Percentiles rank a stretch among this genome's conserved stretches.
These are phyloP conservation scores for Neocucurbitaria cava DNA, from an alignment of 2,329 filamentous ascomycete species.

Conservation along the genomic window DNA sequence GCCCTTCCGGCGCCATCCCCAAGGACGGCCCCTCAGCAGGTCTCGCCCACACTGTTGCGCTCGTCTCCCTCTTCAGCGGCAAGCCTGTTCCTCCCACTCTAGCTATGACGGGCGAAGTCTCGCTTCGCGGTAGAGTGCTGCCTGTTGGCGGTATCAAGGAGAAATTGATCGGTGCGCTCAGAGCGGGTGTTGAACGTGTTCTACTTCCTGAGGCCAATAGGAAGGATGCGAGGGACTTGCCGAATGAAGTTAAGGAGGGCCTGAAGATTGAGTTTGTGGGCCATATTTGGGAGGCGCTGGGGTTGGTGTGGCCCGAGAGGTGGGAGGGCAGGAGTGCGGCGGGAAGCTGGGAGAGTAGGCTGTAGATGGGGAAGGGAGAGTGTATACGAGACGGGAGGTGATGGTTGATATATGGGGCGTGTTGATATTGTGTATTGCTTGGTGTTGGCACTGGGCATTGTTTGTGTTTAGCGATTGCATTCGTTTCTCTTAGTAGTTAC, in stretches of 20 bases:
- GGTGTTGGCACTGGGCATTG: no score
- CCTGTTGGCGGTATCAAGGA: conserved; percentile 98
- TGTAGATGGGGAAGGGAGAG: conserved; percentile 58
- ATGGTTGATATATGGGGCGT: no score
- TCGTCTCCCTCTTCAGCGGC: conserved; percentile 87
- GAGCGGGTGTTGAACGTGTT: conserved; percentile 94
- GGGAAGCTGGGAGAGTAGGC: conserved; percentile 73
- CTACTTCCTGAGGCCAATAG: conserved; percentile 85
- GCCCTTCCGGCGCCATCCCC: conserved; percentile 90
- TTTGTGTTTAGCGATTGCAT: no score
- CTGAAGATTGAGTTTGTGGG: conserved; percentile 90
- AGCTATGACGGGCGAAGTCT: conserved; percentile 88
- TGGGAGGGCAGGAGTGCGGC: conserved; percentile 69
- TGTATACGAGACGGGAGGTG: not conserved
- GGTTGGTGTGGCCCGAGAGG: conserved; percentile 91
- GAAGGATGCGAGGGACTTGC: conserved; percentile 91
- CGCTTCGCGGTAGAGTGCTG: conserved; percentile 86
- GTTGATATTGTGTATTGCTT: no score
- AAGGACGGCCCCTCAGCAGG: conserved; percentile 89
- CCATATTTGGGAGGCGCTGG: conserved; percentile 94
- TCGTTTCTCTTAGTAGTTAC: no score
- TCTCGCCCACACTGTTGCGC: conserved; percentile 89
- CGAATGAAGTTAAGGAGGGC: conserved; percentile 85
- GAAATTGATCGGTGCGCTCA: conserved; percentile 92
- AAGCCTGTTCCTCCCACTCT: conserved; percentile 88